Conservation (phyloP, 495 filamentous ascomycete genomes). For the Aspergillus homomorphus region DNA sequence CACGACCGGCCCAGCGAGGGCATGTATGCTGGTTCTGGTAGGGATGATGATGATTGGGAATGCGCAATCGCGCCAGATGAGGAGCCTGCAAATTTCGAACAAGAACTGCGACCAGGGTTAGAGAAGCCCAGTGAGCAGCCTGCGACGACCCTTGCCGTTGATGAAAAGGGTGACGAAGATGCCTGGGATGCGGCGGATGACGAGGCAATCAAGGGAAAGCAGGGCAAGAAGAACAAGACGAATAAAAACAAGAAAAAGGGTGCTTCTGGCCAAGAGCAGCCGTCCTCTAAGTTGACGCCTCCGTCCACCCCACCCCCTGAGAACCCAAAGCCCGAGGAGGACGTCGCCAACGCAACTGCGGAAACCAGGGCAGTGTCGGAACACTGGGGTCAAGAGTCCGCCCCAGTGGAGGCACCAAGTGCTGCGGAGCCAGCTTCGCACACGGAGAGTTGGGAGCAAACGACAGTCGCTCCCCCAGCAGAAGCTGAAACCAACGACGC, state of each 20-base stretch:
- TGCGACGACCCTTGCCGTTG: not conserved
- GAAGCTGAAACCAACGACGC: constrained; percentile 12
- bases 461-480: constrained; percentile 8
- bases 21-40: not conserved
- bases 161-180: constrained; percentile 9
- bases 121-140: constrained; percentile 5
- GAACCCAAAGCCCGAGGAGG: constrained; percentile 10
- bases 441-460: constrained; percentile 13
- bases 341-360: constrained; percentile 9
- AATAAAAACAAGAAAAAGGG: constrained; percentile 25
- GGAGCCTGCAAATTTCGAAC: not conserved
- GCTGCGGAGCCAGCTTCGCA: constrained; percentile 10
- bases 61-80: not conserved
- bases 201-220: constrained; percentile 19
- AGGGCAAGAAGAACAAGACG: constrained; percentile 28
- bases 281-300: constrained; percentile 34
- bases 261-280: constrained; percentile 17
- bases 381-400: constrained; percentile 1
- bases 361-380: constrained; percentile 11
- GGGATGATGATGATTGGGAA: constrained; percentile 7
- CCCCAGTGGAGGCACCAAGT: not conserved
- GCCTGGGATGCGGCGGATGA: constrained; percentile 7
- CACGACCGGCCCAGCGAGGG: not conserved
- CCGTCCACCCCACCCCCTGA: constrained; percentile 39
- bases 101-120: constrained; percentile 4